Evolutionary conservation across 148 eudicot species (phyloP), one percentile per base, ranked within the genome.

Genomic region (Vaccinium macrocarpon): DNA sequence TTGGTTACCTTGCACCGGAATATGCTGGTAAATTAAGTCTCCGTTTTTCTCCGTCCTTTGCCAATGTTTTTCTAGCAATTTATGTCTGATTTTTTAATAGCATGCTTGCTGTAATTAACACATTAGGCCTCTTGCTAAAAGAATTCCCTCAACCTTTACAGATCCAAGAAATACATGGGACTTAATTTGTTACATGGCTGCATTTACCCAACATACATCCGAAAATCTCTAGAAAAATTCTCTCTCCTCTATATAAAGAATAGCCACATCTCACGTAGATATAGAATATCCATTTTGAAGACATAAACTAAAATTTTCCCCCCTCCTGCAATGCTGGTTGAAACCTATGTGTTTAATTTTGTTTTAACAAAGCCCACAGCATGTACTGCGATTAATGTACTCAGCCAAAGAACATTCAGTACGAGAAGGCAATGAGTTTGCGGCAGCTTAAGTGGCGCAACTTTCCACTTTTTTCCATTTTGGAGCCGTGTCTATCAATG

Each of bases 1-100:
- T 94, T 71, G 95, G 97, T 38, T 94, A 92, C 84, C 92, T 94
- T 85, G 97, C 97, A 57, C 95, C 97, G 19, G 97, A 94, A 85
- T 94, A 94, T 87, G 97, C 97, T 75, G 95, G 97, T 94, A 88
- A 79, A 88, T 46, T 18, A 42, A 74, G 78, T 18, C 68, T 55
- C 71, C 8, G 13, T 38, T 78, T 75, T n/a, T 78, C 16, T 14
- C 0, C 53, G 14, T 23, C 70, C 56, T 14, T 57, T 14, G 61
- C 9, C 2, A 55, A n/a, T 23, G 27, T 3, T n/a, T 12, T n/a
- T n/a, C 29, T 62, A 8, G 29, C 13, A 8, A 8, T 9, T 62
- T 13, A n/a, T 62, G 70, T 62, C 70, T 62, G 13, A n/a, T 62
- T 62, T 9, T 62, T 5, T 1, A 56, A 56, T 16, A 16, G 18